Base-by-base conservation (phyloP, 495 filamentous ascomycete species). In the Mytilinidion resinicola region DNA sequence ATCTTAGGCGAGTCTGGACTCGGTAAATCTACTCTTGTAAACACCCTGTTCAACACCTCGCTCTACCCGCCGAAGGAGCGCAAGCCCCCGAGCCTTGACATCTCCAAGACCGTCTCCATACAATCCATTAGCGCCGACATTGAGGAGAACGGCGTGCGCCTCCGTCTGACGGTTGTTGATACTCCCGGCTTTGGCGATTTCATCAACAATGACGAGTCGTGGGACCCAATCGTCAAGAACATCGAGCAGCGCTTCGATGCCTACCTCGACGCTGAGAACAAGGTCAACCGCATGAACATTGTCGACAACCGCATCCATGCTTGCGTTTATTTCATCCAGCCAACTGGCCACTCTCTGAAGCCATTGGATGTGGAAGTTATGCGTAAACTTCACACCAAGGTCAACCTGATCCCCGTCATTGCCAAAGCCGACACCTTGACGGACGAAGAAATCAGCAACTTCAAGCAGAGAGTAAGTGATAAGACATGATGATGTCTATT, bases 281-380 rank as follows among this genome's bases (percentile, higher is more conserved):
- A 96, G 85, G 90, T 98, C 70, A 98, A 98, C 80, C 87, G 93
- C 62, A 95, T 95, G 82, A 98, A 98, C 82, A 97, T 97, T 72
- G 84, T 97, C 53, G 93, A 98, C 76, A 97, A 96, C 82, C 88
- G 93, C 67, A 90, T 98, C 57, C 93, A 98, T 68, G 92, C 93
- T 25, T 96, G 93, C 68, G 93, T 98, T 50, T 98, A 96, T 83
- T 98, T 98, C 79, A 96, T 98, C 67, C 93, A 98, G 77, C 93
- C 93, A 55, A 98, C 93, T 41, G 93, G 93, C 52, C 93, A 98
- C 80, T 93, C 95, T n/a, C 79, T 98, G 69, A 98, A 98, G 87
- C 95, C 95, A 52, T 77, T 98, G 64, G 93, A 98, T 70, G 96
- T 97, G 62, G 93, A 98, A 78, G 93, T 98, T 62, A 98, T 98